phyloP scores from a whole-genome alignment of 176 grass and related monocot species.

The Musa acuminata region DNA sequence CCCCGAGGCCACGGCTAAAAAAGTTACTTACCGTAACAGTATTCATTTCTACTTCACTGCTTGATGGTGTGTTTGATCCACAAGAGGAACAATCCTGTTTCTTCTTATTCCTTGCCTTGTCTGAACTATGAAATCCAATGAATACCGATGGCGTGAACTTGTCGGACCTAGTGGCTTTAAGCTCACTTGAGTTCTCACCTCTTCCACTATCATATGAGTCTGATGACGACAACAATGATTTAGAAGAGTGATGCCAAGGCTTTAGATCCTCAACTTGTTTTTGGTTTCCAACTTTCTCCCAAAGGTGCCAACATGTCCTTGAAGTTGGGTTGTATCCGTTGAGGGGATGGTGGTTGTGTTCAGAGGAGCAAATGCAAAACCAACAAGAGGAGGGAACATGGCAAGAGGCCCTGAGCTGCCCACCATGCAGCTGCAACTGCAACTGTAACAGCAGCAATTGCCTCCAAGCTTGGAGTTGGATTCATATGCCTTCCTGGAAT shows the following conservation, averaged over 20 bases:
- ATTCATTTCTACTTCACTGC: too few relatives aligned
- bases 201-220: slow-evolving; percentile 40
- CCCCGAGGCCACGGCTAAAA: too few relatives aligned
- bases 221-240: slow-evolving; percentile 9
- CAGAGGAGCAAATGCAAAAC: slow-evolving; percentile 41
- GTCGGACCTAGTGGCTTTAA: slow-evolving; percentile 32
- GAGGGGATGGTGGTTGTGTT: slow-evolving; percentile 30
- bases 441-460: slow-evolving; percentile 66
- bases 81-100: slow-evolving; percentile 10
- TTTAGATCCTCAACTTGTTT: slow-evolving; percentile 28
- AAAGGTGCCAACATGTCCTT: slow-evolving; percentile 22
- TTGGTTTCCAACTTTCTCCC: slow-evolving; percentile 27
- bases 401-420: slow-evolving; percentile 81
- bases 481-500: slow-evolving; percentile 33
- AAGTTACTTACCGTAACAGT: too few relatives aligned
- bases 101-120: slow-evolving; percentile 46
- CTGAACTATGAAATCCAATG: slow-evolving; percentile 30
- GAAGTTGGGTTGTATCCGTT: slow-evolving; percentile 23
- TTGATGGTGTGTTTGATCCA: too few relatives aligned
- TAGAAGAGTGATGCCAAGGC: background rate
- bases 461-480: slow-evolving; percentile 47
- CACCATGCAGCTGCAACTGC: slow-evolving; percentile 94
- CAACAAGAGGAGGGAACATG: slow-evolving; percentile 43
- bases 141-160: slow-evolving; percentile 23
- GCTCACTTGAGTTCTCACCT: slow-evolving; percentile 28